Base-by-base conservation (phyloP, 345 rosid species). In the Populus euphratica region DNA sequence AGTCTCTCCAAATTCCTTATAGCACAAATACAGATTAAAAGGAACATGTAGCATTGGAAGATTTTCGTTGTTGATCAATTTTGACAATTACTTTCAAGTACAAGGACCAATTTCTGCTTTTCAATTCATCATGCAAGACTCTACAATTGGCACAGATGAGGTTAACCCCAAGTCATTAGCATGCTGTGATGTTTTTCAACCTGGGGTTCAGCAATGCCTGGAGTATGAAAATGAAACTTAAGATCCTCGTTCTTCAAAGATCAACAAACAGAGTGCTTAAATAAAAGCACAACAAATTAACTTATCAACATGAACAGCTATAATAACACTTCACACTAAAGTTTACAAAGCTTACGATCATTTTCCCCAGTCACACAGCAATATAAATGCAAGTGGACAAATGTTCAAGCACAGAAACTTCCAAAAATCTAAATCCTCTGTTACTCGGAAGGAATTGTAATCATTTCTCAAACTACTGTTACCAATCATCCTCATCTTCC, bases 321-420 rank as follows among this genome's bases (percentile, higher is more conserved):
- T 21, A n/a, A 59, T 20, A 81, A 47, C 75, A 79, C 67, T 76
- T 63, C 81, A 72, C 76, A 73, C 68, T 73, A 2, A 74, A 74
- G 76, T 73, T 78, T 52, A 36, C 83, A 76, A 64, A 78, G 29
- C 79, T 70, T 72, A 52, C 23, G 66, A 72, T 33, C 76, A 74
- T 65, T 56, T 73, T 63, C 64, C 56, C 63, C 41, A 68, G 81
- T 49, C 70, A 73, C 54, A 72, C 75, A 76, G 49, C 81, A 75
- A 75, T 36, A 67, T 70, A 72, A 25, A 68, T 69, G 52, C 33
- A 73, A 17, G 67, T 75, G 33, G 50, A 54, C 29, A 52, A 77
- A 73, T 52, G 69, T 36, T 73, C 78, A 38, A 65, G 63, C 63
- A 77, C 76, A 59, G 62, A 78, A 59, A 79, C 75, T 36, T 72